Base-by-base conservation (phyloP, 768 basidiomycete species). In the Brasilioporus rufonigricans region DNA sequence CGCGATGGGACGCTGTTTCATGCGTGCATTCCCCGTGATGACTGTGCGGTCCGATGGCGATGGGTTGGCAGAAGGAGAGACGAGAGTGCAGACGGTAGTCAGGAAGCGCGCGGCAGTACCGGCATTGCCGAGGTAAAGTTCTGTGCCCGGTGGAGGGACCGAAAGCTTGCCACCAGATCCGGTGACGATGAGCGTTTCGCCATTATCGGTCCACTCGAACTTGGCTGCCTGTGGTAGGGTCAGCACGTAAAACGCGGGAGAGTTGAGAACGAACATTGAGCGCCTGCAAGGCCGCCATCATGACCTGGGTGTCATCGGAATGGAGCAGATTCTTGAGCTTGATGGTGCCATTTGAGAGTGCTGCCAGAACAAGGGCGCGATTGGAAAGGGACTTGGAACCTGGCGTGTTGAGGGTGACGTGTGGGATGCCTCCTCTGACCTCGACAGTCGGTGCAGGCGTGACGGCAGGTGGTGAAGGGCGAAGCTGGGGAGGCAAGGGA, bases 1-100 rank as follows among this genome's bases (percentile, higher is more conserved):
- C 0, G 93, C 97, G 61, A 96, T 94, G 14, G 97, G 97, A 27
- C 96, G 87, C 71, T 98, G 93, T 74, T 98, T 98, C 97, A 98
- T 99, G 55, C 96, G 85, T 0, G 95, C 92, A 61, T 99, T 99
- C 44, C 97, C 97, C 11, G 97, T 98, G 71, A 98, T 89, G 71
- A 91, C 72, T 18, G 95, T 97, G 24, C 74, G 74, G 45, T 78
- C 72, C 40, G 67, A 59, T 24, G 73, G 64, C 7, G 71, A 70
- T 40, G 75, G 73, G 4, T 70, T 33, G 23, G 62, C 55, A 11
- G 73, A 64, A 5, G 76, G 65, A 53, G 83, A 82, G 4, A 93
- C 93, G 50, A 98, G 84, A 0, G 95, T 87, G 72, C 95, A 98
- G 47, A 99, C 93, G 2, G 95, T 93, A 8, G 97, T 91, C 51